Conservation (phyloP, 2,329 filamentous ascomycete genomes). For the Stylonectria norvegica region DNA sequence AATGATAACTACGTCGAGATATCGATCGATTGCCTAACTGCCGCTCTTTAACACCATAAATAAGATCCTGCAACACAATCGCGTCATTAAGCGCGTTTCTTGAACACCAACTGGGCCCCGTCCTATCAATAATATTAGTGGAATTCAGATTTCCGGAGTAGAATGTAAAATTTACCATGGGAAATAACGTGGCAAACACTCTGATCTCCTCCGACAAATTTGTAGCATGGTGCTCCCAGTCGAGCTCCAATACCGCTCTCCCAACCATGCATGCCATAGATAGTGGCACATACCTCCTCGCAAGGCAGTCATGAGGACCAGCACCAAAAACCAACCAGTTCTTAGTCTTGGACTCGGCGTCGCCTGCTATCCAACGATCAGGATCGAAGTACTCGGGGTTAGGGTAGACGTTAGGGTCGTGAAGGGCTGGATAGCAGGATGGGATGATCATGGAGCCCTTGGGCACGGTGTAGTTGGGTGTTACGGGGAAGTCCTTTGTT, state of each 20-base stretch:
- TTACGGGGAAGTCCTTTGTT: constrained; percentile 46
- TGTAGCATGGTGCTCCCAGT: constrained; percentile 50
- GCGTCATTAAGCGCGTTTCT: too few relatives aligned
- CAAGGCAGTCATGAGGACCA: constrained; percentile 49
- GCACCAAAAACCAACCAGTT: constrained; percentile 55
- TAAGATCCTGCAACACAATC: too few relatives aligned
- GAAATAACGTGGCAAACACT: constrained; percentile 48
- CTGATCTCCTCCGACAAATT: constrained; percentile 46
- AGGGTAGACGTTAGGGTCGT: constrained; percentile 46
- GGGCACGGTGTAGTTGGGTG: constrained; percentile 45
- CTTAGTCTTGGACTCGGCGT: constrained; percentile 48
- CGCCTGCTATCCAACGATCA: constrained; percentile 50
- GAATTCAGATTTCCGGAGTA: too few relatives aligned
- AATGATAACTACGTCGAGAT: too few relatives aligned
- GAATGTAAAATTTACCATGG: constrained; percentile 38
- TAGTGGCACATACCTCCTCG: constrained; percentile 47
- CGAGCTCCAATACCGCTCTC: constrained; percentile 47
- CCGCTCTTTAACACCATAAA: too few relatives aligned
- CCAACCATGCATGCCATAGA: constrained; percentile 52
- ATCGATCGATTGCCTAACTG: too few relatives aligned
- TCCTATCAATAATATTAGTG: too few relatives aligned
- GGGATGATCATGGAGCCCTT: constrained; percentile 49
- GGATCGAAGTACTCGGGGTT: constrained; percentile 47
- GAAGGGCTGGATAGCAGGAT: constrained; percentile 49
- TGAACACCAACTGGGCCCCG: too few relatives aligned